Evolutionary conservation across 2,329 filamentous ascomycete species (phyloP).

Genomic region (Arthroderma sp.): DNA sequence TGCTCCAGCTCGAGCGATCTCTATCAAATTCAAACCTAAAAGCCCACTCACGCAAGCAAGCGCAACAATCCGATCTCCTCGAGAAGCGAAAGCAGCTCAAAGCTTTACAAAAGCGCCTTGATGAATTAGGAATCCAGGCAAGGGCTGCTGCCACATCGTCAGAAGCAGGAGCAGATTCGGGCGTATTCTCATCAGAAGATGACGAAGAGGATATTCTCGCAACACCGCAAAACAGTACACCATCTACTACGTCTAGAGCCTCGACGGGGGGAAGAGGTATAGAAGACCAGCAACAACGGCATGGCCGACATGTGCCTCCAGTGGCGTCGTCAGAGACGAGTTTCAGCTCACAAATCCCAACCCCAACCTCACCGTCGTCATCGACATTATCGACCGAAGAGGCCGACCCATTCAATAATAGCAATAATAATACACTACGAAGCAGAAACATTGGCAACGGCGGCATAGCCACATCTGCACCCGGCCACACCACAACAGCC

Average conservation of each 20-base stretch:
- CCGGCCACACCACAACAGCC: constrained; percentile 7
- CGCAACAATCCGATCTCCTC: constrained; percentile 27
- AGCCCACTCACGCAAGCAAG: constrained; percentile 21
- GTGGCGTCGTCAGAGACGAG: neutral
- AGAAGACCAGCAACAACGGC: neutral
- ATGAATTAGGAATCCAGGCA: constrained; percentile 19
- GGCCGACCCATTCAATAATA: constrained; percentile 3
- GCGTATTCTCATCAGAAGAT: constrained; percentile 12
- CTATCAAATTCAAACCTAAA: constrained; percentile 28
- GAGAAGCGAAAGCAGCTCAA: constrained; percentile 25
- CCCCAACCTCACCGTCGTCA: neutral
- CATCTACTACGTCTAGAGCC: constrained; percentile 3
- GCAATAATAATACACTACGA: constrained; percentile 15
- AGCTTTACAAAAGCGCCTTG: constrained; percentile 21
- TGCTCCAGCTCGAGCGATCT: constrained; percentile 28
- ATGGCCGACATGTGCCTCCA: neutral
- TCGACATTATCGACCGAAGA: neutral
- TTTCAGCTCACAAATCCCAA: neutral
- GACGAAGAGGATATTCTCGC: constrained; percentile 16
- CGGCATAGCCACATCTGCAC: constrained; percentile 8
- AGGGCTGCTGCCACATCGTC: constrained; percentile 6
- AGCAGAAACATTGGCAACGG: constrained; percentile 17
- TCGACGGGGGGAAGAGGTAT: constrained; percentile 1
- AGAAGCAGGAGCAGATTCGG: constrained; percentile 3
- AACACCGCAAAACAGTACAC: constrained; percentile 15